Evolutionary conservation across 2,329 filamentous ascomycete genomes (phyloP).

Genomic region (Colletotrichum cordylinicola): DNA sequence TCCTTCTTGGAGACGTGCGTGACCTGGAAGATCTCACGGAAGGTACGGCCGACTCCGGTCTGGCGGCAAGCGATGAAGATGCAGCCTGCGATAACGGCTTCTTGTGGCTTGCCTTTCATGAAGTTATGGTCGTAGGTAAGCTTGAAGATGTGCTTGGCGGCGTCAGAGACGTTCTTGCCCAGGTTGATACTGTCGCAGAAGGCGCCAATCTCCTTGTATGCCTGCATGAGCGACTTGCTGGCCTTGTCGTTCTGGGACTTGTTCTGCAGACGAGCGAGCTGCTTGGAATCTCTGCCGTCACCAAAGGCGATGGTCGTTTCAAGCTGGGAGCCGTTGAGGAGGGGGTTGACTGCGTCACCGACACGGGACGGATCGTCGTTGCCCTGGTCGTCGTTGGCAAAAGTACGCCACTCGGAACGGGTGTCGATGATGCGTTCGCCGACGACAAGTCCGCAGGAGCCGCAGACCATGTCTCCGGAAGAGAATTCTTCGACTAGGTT

Average conservation of each 20-base stretch:
- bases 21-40: conserved; percentile 91
- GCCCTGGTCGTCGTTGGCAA: conserved; percentile 96
- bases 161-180: conserved; percentile 81
- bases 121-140: conserved; percentile 89
- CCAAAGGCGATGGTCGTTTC: conserved; percentile 87
- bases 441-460: conserved; percentile 88
- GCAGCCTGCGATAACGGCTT: conserved; percentile 92
- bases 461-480: conserved; percentile 90
- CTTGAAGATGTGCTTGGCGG: conserved; percentile 95
- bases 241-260: conserved; percentile 82
- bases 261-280: conserved; percentile 84
- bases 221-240: conserved; percentile 80
- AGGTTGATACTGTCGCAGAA: conserved; percentile 87
- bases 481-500: conserved; percentile 94
- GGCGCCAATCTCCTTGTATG: conserved; percentile 87
- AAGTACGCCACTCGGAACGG: conserved; percentile 97
- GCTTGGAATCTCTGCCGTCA: conserved; percentile 73
- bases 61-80: conserved; percentile 98
- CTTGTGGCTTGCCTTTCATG: conserved; percentile 94
- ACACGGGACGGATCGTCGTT: conserved; percentile 98
- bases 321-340: conserved; percentile 89
- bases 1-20: conserved; percentile 97
- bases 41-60: conserved; percentile 84
- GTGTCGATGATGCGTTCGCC: conserved; percentile 93
- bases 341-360: conserved; percentile 88